A percentile compares a stretch with the other conserved stretches of the same genome.
Conservation (phyloP, 306 rosid genomes). For the Rosa rugosa region DNA sequence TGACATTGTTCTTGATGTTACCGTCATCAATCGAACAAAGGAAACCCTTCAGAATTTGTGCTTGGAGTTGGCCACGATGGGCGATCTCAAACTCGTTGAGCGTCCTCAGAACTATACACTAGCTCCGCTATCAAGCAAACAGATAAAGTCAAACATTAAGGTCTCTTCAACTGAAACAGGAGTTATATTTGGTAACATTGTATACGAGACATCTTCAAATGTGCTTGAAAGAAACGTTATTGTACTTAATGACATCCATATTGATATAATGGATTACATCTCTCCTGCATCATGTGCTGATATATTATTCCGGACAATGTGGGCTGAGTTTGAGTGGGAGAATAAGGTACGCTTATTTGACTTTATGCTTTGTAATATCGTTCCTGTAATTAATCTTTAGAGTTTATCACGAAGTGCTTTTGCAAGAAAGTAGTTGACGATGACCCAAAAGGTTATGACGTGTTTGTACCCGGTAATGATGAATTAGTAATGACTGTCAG, state of each 20-base stretch:
- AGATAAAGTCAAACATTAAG: conserved; percentile 93
- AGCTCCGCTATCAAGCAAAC: conserved; percentile 96
- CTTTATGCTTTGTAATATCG: not conserved
- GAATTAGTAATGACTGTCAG: not conserved
- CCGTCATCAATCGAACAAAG: conserved; percentile 93
- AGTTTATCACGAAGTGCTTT: not conserved
- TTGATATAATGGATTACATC: conserved; percentile 98
- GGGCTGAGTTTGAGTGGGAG: conserved; percentile 99
- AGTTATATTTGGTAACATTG: conserved; percentile 93
- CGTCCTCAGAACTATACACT: conserved; percentile 98
- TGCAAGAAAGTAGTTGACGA: not conserved
- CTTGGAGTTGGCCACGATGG: conserved; percentile 98
- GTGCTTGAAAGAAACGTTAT: conserved; percentile 88
- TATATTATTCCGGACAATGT: conserved; percentile 89
- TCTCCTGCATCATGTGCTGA: conserved; percentile 96
- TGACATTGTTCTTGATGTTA: conserved; percentile 95
- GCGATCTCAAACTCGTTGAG: conserved; percentile 97
- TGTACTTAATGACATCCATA: conserved; percentile 96
- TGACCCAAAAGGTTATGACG: not conserved
- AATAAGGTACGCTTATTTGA: conserved; percentile 63
- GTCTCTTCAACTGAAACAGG: conserved; percentile 99
- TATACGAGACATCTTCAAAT: conserved; percentile 88
- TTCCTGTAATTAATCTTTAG: not conserved
- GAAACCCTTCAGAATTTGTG: conserved; percentile 97
- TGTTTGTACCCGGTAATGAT: not conserved